Evolutionary conservation across 257 asterid species (phyloP).

Genomic region (Mentha longifolia): DNA sequence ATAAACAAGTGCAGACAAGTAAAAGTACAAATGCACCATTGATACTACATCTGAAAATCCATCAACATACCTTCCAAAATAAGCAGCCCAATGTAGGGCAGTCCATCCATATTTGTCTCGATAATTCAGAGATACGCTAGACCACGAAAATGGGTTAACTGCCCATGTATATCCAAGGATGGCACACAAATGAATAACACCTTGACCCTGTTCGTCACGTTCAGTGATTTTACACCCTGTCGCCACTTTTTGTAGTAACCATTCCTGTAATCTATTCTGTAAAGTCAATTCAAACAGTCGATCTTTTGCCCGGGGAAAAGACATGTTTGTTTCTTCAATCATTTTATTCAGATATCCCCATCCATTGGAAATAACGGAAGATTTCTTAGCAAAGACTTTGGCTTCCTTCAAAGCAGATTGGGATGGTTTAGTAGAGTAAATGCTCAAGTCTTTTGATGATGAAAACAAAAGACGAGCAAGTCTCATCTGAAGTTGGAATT

Average conservation of each 20-base stretch:
- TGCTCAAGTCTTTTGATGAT: constrained; percentile 60
- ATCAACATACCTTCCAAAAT: constrained; percentile 75
- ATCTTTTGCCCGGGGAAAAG: constrained; percentile 75
- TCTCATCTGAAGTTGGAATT: constrained; percentile 73
- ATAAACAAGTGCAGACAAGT: neutral
- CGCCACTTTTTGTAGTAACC: constrained; percentile 80
- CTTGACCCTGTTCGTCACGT: constrained; percentile 90
- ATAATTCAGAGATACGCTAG: constrained; percentile 88
- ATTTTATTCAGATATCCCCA: constrained; percentile 63
- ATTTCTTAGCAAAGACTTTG: constrained; percentile 60
- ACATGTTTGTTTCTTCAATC: constrained; percentile 53
- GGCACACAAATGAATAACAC: constrained; percentile 94
- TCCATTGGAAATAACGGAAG: constrained; percentile 50
- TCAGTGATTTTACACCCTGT: constrained; percentile 65
- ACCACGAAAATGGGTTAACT: constrained; percentile 71
- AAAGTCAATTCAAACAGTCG: constrained; percentile 73
- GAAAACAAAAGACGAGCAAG: constrained; percentile 83
- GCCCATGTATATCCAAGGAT: constrained; percentile 95
- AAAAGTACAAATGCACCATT: constrained; percentile 20
- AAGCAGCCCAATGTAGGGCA: constrained; percentile 98
- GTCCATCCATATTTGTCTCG: constrained; percentile 98
- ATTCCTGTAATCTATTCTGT: constrained; percentile 71
- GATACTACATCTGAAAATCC: constrained; percentile 21
- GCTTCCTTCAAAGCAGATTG: constrained; percentile 70
- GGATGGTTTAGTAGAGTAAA: constrained; percentile 55